These are phyloP conservation scores for Sclerotinia trifoliorum DNA, from an alignment of 2,329 filamentous ascomycete species.

Conservation along the genomic window DNA sequence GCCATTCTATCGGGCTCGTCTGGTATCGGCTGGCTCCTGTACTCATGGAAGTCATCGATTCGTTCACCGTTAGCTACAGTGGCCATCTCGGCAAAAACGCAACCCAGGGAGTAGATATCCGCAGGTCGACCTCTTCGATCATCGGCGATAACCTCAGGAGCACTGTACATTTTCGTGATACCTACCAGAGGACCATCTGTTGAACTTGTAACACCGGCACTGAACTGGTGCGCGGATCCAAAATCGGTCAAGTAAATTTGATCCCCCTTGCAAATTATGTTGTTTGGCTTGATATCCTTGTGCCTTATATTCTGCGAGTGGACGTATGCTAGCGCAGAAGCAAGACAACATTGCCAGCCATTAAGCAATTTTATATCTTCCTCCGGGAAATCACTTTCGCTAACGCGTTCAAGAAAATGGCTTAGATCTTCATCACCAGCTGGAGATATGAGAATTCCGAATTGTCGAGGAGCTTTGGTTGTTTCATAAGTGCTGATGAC, in stretches of 20 bases:
- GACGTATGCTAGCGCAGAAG: slow-evolving; percentile 27
- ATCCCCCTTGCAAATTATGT: slow-evolving; percentile 27
- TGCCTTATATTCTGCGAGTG: slow-evolving; percentile 28
- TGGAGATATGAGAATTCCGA: slow-evolving; percentile 26
- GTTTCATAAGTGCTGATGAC: slow-evolving; percentile 29
- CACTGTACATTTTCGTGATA: slow-evolving; percentile 30
- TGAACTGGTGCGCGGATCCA: slow-evolving; percentile 28
- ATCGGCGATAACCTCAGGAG: slow-evolving; percentile 26
- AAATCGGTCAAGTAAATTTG: slow-evolving; percentile 30
- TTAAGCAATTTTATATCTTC: slow-evolving; percentile 19
- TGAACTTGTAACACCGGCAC: slow-evolving; percentile 25
- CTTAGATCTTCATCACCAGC: slow-evolving; percentile 29
- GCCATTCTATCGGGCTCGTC: slow-evolving; percentile 26
- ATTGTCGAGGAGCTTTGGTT: slow-evolving; percentile 26
- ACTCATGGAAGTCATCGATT: slow-evolving; percentile 29
- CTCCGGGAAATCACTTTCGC: slow-evolving; percentile 26
- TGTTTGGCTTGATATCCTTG: slow-evolving; percentile 32
- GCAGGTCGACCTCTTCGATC: slow-evolving; percentile 25
- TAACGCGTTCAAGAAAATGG: slow-evolving; percentile 27
- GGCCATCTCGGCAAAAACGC: slow-evolving; percentile 28
- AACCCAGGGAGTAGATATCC: slow-evolving; percentile 29
- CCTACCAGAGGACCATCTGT: slow-evolving; percentile 26
- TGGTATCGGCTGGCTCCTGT: slow-evolving; percentile 25
- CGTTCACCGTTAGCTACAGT: slow-evolving; percentile 24
- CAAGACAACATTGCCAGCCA: slow-evolving; percentile 28